These are phyloP conservation scores for Tuber calosporum DNA, from an alignment of 495 filamentous ascomycete species.

Conservation along the genomic window DNA sequence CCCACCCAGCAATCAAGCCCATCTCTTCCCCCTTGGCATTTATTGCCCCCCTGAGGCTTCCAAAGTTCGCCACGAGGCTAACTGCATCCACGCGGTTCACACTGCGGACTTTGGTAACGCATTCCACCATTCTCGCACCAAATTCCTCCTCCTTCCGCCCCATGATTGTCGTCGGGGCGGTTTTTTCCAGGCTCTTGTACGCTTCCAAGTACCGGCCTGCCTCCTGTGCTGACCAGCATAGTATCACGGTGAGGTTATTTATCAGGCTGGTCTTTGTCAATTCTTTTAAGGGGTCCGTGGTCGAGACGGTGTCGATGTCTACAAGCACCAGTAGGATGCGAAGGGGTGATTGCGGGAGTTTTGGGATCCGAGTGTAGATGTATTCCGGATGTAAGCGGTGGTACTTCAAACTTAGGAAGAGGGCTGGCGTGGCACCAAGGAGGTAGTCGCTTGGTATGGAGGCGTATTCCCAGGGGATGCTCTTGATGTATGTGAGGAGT, in stretches of 20 bases:
- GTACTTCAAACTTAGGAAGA: slow-evolving; percentile 94
- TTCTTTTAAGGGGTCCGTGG: slow-evolving; percentile 71
- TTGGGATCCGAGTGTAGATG: slow-evolving; percentile 83
- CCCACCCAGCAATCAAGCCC: slow-evolving; percentile 76
- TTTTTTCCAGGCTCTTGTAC: slow-evolving; percentile 87
- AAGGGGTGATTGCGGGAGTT: slow-evolving; percentile 66
- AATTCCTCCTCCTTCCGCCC: slow-evolving; percentile 76
- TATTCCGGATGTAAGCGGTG: slow-evolving; percentile 93
- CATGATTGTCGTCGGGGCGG: slow-evolving; percentile 69
- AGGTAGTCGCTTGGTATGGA: slow-evolving; percentile 92
- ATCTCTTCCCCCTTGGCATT: slow-evolving; percentile 85
- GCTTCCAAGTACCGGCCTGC: slow-evolving; percentile 87
- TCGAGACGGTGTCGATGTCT: slow-evolving; percentile 88
- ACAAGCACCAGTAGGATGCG: slow-evolving; percentile 64
- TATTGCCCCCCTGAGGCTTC: slow-evolving; percentile 72
- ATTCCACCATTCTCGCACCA: slow-evolving; percentile 82
- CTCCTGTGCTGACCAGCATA: slow-evolving; percentile 90
- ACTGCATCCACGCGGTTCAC: slow-evolving; percentile 94
- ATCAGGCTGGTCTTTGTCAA: slow-evolving; percentile 82
- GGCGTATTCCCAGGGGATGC: slow-evolving; percentile 91
- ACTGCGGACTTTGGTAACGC: slow-evolving; percentile 77
- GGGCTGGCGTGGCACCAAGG: slow-evolving; percentile 73
- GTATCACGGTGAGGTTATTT: slow-evolving; percentile 82
- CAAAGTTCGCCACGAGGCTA: slow-evolving; percentile 77
- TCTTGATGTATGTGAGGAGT: slow-evolving; percentile 70